Base-by-base conservation (phyloP, 2,329 filamentous ascomycete species). In the Beauveria sp. region DNA sequence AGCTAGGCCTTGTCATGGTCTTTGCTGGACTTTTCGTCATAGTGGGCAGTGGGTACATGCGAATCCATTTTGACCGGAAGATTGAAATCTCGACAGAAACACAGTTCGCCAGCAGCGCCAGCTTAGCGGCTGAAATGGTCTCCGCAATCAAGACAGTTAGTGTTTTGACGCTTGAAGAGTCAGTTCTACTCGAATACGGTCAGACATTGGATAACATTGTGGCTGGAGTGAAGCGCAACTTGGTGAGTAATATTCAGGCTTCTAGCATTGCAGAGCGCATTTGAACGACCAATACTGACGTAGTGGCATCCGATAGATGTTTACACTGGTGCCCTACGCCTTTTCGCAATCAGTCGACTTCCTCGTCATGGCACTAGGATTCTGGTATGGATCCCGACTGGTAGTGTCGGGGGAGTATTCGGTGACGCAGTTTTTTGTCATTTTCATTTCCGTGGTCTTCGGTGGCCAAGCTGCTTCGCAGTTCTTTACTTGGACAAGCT, bases 1-100 rank as follows among this genome's bases (percentile, higher is more conserved):
- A 79, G 54, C 67, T 83, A 7, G 79, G 78, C 0, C 66, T 83
- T 4, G 78, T 81, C 1, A 73, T 79, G n/a, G 74, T 81, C 6
- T 74, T 77, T 54, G 80, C 68, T 4, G 73, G 75, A 0, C 65
- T 78, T 5, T 74, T 76, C 3, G 71, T 73, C 0, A 65, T 77
- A 28, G 64, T 76, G 2, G 67, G 68, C 26, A 69, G 71, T n/a
- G 75, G 76, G 2, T 77, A 70, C 57, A 66, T 75, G 62, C 75
- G 75, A 52, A 26, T 26, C 26, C 26, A 52, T 42, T 9, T 50
- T 18, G 46, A 50, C 46, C 16, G 46, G 26, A 50, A 50, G 46
- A 50, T 50, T 50, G 46, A 50, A 50, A 7, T 50, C 20, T 50
- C 46, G 46, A 50, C 46, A 14, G 46, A 50, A 50, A 50, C 46